Base-by-base conservation (phyloP, 2,329 filamentous ascomycete species). In the Zymoseptoria crescenta region DNA sequence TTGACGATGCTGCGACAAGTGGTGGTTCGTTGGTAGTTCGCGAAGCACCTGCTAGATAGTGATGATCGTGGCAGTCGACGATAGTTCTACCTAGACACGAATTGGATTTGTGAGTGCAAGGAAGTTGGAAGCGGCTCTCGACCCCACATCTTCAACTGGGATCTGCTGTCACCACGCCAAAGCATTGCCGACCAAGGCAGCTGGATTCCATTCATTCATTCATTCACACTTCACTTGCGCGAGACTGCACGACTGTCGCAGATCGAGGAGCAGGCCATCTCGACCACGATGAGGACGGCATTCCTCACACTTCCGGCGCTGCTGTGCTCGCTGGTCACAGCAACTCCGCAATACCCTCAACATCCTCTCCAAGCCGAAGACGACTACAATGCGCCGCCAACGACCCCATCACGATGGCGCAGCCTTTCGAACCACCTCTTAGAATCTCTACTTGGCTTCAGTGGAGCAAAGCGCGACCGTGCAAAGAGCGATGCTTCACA, bases 351-450 rank as follows among this genome's bases (percentile, higher is more conserved):
- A 10, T 49, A 56, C 55, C 53, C 59, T 24, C 59, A 60, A 56
- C 56, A 53, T 13, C 56, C 60, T 20, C 55, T 62, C 19, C 52
- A 62, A 29, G 51, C 49, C 49, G 35, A 51, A 27, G 53, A 54
- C 16, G 30, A 49, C n/a, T 35, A 24, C 24, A 24, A 59, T 13
- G 20, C 20, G 51, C 16, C 24, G 7, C 20, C 54, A 51, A 28
- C 45, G 45, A 27, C 52, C 41, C 50, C 45, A 16, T 59, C 64
- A 53, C 60, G 54, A 65, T 65, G 63, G 62, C 55, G 54, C 49
- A 59, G 28, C 30, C 52, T 64, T 19, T 54, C 59, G 8, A 55
- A 56, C 6, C 55, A 58, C 9, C 53, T 65, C 29, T 49, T 65
- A 29, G 55, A 62, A 27, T 59, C 59, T 5, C 49, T 65, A 8